These are phyloP conservation scores for Cordyceps tenuipes DNA, from an alignment of 2,329 filamentous ascomycete species.

Conservation along the genomic window DNA sequence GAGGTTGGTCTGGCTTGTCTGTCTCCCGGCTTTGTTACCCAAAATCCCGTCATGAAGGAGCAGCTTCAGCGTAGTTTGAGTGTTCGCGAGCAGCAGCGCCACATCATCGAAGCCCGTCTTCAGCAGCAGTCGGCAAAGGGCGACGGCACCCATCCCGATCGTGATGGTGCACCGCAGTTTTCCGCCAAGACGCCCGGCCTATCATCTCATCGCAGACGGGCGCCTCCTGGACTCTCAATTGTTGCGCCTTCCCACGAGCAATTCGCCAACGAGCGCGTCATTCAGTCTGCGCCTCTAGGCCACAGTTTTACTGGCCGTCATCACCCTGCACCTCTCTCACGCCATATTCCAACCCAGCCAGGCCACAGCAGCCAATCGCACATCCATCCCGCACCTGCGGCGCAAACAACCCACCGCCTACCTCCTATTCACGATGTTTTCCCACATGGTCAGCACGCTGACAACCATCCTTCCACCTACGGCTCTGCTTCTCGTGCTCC, in stretches of 20 bases:
- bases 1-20: slow-evolving; percentile 91
- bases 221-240: slow-evolving; percentile 84
- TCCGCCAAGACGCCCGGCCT: slow-evolving; percentile 65
- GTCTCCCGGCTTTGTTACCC: slow-evolving; percentile 90
- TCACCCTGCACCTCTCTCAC: slow-evolving; percentile 64
- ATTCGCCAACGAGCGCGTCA: slow-evolving; percentile 88
- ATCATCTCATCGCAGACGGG: slow-evolving; percentile 60
- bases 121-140: slow-evolving; percentile 81
- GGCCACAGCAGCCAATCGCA: slow-evolving; percentile 78
- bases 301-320: slow-evolving; percentile 92
- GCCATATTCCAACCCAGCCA: slow-evolving; percentile 72
- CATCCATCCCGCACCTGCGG: slow-evolving; percentile 82
- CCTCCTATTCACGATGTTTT: slow-evolving; percentile 95
- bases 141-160: slow-evolving; percentile 49
- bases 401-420: slow-evolving; percentile 82
- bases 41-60: slow-evolving; percentile 94
- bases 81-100: slow-evolving; percentile 86
- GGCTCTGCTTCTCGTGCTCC: slow-evolving; percentile 58
- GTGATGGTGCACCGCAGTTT: slow-evolving; percentile 42
- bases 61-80: slow-evolving; percentile 90
- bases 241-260: slow-evolving; percentile 88
- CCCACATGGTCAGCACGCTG: slow-evolving; percentile 62
- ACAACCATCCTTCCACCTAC: slow-evolving; percentile 43
- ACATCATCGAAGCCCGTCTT: slow-evolving; percentile 85
- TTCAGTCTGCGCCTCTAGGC: slow-evolving; percentile 90